A percentile compares a stretch with the other conserved stretches of the same genome.
These are phyloP conservation scores for Leptodontidium sp. DNA, from an alignment of 2,329 filamentous ascomycete genomes.

Conservation along the genomic window DNA sequence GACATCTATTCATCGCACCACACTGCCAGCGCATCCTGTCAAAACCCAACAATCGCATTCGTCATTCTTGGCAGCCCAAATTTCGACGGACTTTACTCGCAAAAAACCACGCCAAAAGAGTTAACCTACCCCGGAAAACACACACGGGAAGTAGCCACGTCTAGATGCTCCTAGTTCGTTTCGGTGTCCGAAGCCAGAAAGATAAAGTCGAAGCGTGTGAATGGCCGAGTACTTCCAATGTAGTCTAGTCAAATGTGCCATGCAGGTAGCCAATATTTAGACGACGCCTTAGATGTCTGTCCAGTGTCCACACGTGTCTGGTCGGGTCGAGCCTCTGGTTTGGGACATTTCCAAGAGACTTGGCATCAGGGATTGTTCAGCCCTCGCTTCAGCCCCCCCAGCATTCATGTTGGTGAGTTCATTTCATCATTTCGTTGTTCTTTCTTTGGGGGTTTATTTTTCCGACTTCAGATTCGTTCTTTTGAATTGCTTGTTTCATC, in stretches of 20 bases:
- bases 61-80: background rate
- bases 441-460: background rate
- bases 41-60: too few relatives aligned
- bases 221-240: background rate
- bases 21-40: too few relatives aligned
- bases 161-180: background rate
- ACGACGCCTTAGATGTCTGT: background rate
- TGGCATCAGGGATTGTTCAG: conserved; percentile 17
- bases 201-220: background rate
- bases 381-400: conserved; percentile 13
- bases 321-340: conserved; percentile 1
- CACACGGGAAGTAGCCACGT: background rate
- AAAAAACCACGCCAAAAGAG: background rate
- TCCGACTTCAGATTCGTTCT: background rate
- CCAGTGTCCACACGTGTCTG: background rate
- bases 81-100: background rate
- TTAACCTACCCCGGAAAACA: background rate
- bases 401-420: background rate
- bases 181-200: background rate
- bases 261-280: conserved; percentile 10
- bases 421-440: background rate
- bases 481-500: background rate
- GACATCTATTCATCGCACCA: too few relatives aligned
- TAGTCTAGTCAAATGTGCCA: background rate
- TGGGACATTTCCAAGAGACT: conserved; percentile 7